Evolutionary conservation across 805 yeast genomes (phyloP), one percentile per base, ranked within the genome.

Genomic region (Myxozyma kluyveri): DNA sequence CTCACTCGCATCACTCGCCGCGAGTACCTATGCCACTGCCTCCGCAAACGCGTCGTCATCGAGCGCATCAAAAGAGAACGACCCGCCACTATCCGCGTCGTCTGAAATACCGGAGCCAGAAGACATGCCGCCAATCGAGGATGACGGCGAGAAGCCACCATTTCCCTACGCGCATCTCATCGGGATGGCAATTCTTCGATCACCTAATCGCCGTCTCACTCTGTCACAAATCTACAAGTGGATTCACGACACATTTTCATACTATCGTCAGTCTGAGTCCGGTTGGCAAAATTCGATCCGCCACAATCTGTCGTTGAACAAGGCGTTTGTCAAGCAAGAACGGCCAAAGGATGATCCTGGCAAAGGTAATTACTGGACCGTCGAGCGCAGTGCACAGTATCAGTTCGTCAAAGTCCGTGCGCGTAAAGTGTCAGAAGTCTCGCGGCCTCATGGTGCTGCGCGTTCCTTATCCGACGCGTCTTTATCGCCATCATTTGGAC

Each of bases 241-340:
- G 99, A 93, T 91, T 40, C 81, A 93, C 6, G 82, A 81, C 41
- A 85, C 95, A 33, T 91, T 90, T 68, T 79, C 76, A 56, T 91
- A 84, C 67, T 93, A 93, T 69, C 81, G 83, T 58, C 33, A 29
- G 9, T 85, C 86, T 53, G 96, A 88, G 61, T 85, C 88, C 9
- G 96, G 97, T 24, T 91, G 99, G 99, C 97, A 91, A 70, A 91
- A 91, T 70, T 90, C 96, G 31, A 93, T 91, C 57, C 82, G 99
- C 56, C 99, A 91, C 70, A 91, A 93, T 61, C 73, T 91, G 27
- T 88, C 96, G 10, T 76, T 91, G 62, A 93, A 91, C 69, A 93
- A 93, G 66, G 96, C 97, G 0, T 91, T 91, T 66, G 76, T 85
- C 44, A 91, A 91, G 70, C 84, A 93, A 21, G 96, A 87, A 60